These are phyloP conservation scores for Mortierella sp. DNA, from an alignment of 371 early-diverging fungal genomes.

Conservation along the genomic window DNA sequence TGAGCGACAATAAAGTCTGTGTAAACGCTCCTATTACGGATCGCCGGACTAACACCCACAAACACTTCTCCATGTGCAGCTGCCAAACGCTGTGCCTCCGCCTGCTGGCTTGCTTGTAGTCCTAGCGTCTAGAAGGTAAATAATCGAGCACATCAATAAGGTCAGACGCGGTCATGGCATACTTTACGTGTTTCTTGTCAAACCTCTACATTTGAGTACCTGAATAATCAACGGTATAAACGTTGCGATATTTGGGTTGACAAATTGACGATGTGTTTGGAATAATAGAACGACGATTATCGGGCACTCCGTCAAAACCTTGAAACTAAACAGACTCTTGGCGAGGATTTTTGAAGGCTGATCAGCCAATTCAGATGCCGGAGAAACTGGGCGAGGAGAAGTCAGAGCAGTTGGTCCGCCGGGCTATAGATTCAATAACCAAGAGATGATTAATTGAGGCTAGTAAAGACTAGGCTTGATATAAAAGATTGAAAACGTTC, in stretches of 20 bases:
- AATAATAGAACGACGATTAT: constrained; percentile 97
- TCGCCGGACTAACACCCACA: constrained; percentile 85
- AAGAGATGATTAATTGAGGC: neutral
- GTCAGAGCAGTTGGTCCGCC: constrained; percentile 63
- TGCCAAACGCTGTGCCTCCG: constrained; percentile 79
- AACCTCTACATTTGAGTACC: constrained; percentile 58
- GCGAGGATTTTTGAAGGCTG: constrained; percentile 75
- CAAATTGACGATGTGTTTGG: constrained; percentile 86
- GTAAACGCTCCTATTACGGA: constrained; percentile 79
- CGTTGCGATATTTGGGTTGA: constrained; percentile 81
- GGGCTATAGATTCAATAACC: constrained; percentile 57
- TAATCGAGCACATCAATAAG: neutral
- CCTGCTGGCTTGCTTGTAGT: constrained; percentile 85
- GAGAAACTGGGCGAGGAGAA: constrained; percentile 86
- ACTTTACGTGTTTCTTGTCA: neutral
- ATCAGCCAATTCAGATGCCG: constrained; percentile 73
- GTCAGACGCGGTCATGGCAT: neutral
- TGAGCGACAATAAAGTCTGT: constrained; percentile 90
- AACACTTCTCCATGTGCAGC: constrained; percentile 75
- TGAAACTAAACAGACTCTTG: constrained; percentile 90
- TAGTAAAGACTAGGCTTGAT: neutral
- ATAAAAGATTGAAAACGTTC: neutral
- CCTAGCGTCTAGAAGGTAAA: constrained; percentile 68
- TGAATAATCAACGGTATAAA: constrained; percentile 93
- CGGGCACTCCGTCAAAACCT: constrained; percentile 97